phyloP scores from a whole-genome alignment of 139 green algal species.

The Chlorella sp. region DNA sequence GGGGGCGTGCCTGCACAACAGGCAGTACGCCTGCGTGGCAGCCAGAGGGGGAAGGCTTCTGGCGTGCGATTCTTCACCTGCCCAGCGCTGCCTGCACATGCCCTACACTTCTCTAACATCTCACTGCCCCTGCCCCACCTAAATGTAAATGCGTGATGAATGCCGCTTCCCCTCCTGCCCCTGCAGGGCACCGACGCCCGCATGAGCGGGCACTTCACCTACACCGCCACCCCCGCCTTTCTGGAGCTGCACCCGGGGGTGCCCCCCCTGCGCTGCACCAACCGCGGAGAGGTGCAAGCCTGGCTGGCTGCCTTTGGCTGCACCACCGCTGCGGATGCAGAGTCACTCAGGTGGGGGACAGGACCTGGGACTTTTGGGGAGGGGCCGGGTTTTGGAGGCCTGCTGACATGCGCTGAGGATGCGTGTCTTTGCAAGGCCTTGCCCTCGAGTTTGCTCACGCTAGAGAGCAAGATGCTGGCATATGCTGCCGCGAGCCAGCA shows the following conservation, averaged over 20 bases:
- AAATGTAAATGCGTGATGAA: no score
- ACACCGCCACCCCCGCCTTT: constrained; percentile 50
- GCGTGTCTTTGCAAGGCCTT: no score
- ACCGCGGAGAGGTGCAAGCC: constrained; percentile 55
- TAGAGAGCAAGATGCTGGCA: no score
- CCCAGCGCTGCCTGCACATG: background rate
- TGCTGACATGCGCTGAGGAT: no score
- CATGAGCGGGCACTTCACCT: constrained; percentile 65
- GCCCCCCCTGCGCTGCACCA: constrained; percentile 59
- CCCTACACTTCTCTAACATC: background rate
- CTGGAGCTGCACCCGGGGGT: constrained; percentile 6
- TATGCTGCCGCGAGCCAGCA: no score
- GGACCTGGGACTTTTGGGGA: no score
- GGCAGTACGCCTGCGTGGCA: no score
- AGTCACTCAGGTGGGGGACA: background rate
- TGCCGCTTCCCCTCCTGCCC: background rate
- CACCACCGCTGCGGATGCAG: background rate
- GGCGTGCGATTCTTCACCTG: background rate
- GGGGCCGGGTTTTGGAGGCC: background rate
- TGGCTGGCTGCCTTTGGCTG: constrained; percentile 49
- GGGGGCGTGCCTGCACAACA: no score
- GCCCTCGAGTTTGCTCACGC: no score
- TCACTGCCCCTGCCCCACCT: background rate
- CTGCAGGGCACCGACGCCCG: constrained; percentile 56
- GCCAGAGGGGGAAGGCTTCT: background rate